Evolutionary conservation across 441 rosid genomes (phyloP), one percentile per base, ranked within the genome.

Genomic region (Kokia cookei): DNA sequence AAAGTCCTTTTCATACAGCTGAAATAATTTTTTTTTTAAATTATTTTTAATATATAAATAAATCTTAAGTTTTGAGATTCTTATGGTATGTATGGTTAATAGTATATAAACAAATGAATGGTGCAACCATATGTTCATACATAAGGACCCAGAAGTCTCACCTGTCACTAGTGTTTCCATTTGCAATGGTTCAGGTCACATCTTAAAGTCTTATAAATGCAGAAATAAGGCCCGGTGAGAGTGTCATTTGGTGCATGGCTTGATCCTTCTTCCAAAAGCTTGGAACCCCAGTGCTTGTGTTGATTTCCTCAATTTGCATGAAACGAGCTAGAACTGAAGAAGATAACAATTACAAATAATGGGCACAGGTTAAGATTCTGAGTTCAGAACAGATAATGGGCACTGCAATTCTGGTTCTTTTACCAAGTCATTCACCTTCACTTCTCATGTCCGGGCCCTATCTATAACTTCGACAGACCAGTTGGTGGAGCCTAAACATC

Each of bases 71-170:
- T 45, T 45, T 45, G 12, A 10, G 50, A 45, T 45, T 45, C 50
- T 45, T 45, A 45, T 45, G 12, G 50, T 45, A 45, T 11, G 50
- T 45, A 45, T 45, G 50, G 50, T 45, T 9, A 45, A 45, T 45
- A 45, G 12, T 13, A 45, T 45, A 13, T 45, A 12, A 45, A 45
- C 13, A 45, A 45, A 45, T 45, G 50, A 45, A 45, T 54, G 64
- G 65, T 71, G 75, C 48, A 62, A 74, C 76, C 26, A n/a, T 45
- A 45, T 45, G 17, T 67, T 64, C 45, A 61, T 3, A 10, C 32
- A 48, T 12, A 57, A 42, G 66, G 73, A 4, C 82, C 75, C 69
- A 76, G 45, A 57, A 13, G 62, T 43, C 50, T 71, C 12, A 45
- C 50, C 50, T 11, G 3, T 45, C 59, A 42, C 17, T 32, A 43